These are phyloP conservation scores for Verticillium longisporum DNA, from an alignment of 2,329 filamentous ascomycete genomes.

Conservation along the genomic window DNA sequence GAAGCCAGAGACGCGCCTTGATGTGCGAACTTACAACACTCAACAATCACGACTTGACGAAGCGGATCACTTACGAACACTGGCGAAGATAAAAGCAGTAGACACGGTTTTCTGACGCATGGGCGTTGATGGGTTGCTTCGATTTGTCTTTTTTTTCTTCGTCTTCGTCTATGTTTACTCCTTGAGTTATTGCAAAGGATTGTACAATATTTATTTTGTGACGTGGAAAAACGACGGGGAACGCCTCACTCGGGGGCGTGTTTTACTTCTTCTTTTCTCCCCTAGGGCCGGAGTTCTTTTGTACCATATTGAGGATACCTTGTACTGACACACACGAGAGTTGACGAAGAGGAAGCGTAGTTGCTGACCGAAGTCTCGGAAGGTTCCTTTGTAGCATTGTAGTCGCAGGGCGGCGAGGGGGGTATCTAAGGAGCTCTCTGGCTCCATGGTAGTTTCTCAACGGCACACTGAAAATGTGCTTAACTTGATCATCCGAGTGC, in stretches of 20 bases:
- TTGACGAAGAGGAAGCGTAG: neutral
- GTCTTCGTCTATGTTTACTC: too few species aligned
- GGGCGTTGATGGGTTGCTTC: conserved; percentile 1
- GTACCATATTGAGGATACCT: neutral
- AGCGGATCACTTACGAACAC: conserved; percentile 3
- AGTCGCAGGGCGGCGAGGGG: neutral
- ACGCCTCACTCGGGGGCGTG: neutral
- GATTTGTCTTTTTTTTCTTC: conserved; percentile 2
- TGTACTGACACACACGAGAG: neutral
- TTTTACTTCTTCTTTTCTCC: neutral
- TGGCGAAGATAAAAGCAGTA: neutral
- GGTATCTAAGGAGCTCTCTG: neutral
- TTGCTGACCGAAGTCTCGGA: neutral
- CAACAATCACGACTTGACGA: conserved; percentile 5
- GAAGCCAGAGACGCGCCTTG: neutral
- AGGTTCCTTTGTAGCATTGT: neutral
- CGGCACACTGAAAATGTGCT: neutral
- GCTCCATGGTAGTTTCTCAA: neutral
- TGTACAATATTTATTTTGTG: neutral
- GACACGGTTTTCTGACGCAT: neutral
- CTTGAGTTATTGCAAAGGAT: neutral
- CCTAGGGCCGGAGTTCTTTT: neutral
- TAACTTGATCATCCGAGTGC: neutral
- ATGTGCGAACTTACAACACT: neutral
- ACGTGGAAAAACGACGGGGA: neutral